Base-by-base conservation (phyloP, 108 stramenopile genomes). In the Poteriospumella lacustris region DNA sequence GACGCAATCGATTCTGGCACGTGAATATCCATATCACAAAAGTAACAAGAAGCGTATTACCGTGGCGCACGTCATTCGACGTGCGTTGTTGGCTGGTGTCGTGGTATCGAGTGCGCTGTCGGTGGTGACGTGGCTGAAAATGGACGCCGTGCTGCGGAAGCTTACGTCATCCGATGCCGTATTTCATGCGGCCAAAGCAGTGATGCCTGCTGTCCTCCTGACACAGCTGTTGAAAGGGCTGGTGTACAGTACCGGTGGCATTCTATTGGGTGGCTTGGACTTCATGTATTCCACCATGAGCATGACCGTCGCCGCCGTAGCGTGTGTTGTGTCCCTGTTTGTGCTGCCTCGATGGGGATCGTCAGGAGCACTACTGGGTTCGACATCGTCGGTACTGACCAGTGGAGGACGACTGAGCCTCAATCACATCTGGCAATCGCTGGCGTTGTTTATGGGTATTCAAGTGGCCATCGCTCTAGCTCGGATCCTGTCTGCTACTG, bases 221-320 rank as follows among this genome's bases (percentile, higher is more conserved):
- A 91, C 91, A 26, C 95, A 95, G 85, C 85, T 88, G 2, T 58
- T 84, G 42, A 90, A 90, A 81, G 95, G 95, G 40, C 85, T 94
- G n/a, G 93, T 92, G 33, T 96, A 96, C 80, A 92, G 93, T 0
- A 90, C 91, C 62, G 94, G 94, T 80, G 95, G 93, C 12, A 92
- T 93, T 26, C 78, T 92, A 36, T 94, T 96, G 93, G 95, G 93
- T 75, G 95, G 92, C n/a, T 58, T 89, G 73, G 95, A 96, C 83
- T 96, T 93, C 93, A 79, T 87, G 33, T 93, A 88, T 68, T 86
- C 91, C 1, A 92, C 92, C 90, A 47, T 83, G 44, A 88, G 88
- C 42, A 94, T 96, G 93, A 92, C 92, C 92, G 75, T 87, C 33
- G 91, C 94, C n/a, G 92, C 93, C 73, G 36, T 93, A 44, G 85